phyloP scores from a whole-genome alignment of 805 yeast species.

The Wickerhamiella vanderwaltii region DNA sequence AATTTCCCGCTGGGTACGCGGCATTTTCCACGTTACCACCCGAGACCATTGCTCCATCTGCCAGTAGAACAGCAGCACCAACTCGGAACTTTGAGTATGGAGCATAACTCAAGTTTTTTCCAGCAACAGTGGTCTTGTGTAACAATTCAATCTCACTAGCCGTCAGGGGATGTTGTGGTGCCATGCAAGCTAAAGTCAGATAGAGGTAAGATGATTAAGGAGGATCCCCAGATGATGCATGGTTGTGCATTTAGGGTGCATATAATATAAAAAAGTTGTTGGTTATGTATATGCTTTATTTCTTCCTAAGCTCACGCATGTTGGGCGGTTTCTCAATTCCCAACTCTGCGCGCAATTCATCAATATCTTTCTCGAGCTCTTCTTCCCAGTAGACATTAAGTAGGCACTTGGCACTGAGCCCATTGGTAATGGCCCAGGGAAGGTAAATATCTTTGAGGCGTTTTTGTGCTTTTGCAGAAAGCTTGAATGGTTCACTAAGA shows the following conservation, averaged over 20 bases:
- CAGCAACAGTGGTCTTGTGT: slow-evolving; percentile 25
- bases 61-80: slow-evolving; percentile 61
- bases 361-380: slow-evolving; percentile 54
- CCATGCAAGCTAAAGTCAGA: not conserved
- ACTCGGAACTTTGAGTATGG: slow-evolving; percentile 75
- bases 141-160: slow-evolving; percentile 11
- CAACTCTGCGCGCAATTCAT: slow-evolving; percentile 56
- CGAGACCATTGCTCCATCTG: slow-evolving; percentile 34
- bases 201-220: not conserved
- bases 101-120: slow-evolving; percentile 35
- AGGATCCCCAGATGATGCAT: too few species aligned
- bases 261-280: too few species aligned
- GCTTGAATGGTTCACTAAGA: slow-evolving; percentile 71
- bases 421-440: slow-evolving; percentile 78
- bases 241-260: too few species aligned
- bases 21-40: slow-evolving; percentile 96
- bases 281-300: too few species aligned
- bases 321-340: slow-evolving; percentile 73
- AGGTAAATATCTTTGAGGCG: slow-evolving; percentile 52
- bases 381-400: slow-evolving; percentile 91
- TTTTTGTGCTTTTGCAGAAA: slow-evolving; percentile 49
- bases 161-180: not conserved
- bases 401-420: slow-evolving; percentile 59
- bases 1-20: slow-evolving; percentile 64
- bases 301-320: slow-evolving; percentile 49